Conservation (phyloP, 2,329 filamentous ascomycete species). For the Scytalidium sp. region DNA sequence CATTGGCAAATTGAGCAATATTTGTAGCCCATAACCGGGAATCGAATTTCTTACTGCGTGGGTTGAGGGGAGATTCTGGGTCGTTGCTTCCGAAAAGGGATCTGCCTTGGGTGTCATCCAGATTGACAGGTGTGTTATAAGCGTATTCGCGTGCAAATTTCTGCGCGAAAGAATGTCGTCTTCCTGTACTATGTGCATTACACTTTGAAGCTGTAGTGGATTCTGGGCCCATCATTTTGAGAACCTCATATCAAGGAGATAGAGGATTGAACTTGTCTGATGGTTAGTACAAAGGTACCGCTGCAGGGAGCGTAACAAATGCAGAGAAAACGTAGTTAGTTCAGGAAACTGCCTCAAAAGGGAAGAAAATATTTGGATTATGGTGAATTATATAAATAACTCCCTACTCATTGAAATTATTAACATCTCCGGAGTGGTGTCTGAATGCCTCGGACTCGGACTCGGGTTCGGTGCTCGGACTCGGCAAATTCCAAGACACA, state of each 20-base stretch:
- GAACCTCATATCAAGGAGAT: too few relatives aligned
- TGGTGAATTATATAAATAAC: background rate
- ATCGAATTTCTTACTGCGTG: constrained; percentile 3
- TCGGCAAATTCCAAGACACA: constrained; percentile 14
- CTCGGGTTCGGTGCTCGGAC: constrained; percentile 10
- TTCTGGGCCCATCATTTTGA: too few relatives aligned
- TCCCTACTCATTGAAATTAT: too few relatives aligned
- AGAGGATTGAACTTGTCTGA: too few relatives aligned
- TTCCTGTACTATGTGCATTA: background rate
- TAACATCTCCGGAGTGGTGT: background rate
- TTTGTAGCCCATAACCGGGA: constrained; percentile 1
- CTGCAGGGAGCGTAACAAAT: too few relatives aligned
- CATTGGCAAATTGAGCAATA: background rate
- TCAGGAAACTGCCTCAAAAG: too few relatives aligned
- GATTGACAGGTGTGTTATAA: background rate
- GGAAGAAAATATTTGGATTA: background rate
- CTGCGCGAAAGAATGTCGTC: background rate
- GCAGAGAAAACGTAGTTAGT: too few relatives aligned
- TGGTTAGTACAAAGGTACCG: too few relatives aligned
- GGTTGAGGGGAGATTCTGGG: constrained; percentile 3
- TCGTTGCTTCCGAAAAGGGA: constrained; percentile 1
- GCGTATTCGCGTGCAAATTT: background rate
- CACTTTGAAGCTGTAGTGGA: too few relatives aligned
- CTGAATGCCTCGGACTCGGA: constrained; percentile 1
- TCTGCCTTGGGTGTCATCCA: background rate